Percentiles rank a stretch among this genome's conserved stretches.
These are phyloP conservation scores for Elaeagnus macrophylla DNA, from an alignment of 306 rosid genomes.

Conservation along the genomic window DNA sequence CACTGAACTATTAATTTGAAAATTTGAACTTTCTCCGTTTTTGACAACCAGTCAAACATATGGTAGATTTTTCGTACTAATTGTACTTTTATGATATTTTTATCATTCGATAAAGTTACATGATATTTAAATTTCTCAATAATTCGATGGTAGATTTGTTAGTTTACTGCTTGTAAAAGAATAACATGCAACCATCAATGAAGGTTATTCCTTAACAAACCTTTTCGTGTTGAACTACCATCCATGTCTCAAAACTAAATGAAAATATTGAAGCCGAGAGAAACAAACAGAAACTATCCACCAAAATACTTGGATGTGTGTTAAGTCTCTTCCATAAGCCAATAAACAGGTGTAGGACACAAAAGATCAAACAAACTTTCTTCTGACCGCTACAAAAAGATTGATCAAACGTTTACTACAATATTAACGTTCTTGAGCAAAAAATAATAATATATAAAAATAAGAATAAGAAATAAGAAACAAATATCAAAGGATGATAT, in stretches of 20 bases:
- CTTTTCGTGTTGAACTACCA: slow-evolving; percentile 82
- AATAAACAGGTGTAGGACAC: slow-evolving; percentile 55
- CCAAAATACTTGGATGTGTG: slow-evolving; percentile 49
- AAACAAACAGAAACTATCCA: slow-evolving; percentile 52
- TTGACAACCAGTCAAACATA: too few relatives aligned
- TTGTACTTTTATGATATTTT: too few relatives aligned
- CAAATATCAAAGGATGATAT: neutral
- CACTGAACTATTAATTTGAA: too few relatives aligned
- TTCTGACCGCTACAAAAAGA: slow-evolving; percentile 59
- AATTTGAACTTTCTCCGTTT: too few relatives aligned
- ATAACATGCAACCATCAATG: slow-evolving; percentile 9
- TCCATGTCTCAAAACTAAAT: slow-evolving; percentile 77
- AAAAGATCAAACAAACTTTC: slow-evolving; percentile 63
- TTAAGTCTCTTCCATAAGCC: slow-evolving; percentile 66
- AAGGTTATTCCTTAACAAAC: slow-evolving; percentile 33
- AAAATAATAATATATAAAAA: too few relatives aligned
- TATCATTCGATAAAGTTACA: too few relatives aligned
- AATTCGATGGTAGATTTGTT: too few relatives aligned
- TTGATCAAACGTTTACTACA: neutral
- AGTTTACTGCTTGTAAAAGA: too few relatives aligned
- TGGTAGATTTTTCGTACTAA: too few relatives aligned
- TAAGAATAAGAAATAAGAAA: too few relatives aligned
- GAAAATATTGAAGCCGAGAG: slow-evolving; percentile 63
- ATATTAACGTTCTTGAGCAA: too few relatives aligned
- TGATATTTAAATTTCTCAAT: too few relatives aligned